Conservation (phyloP, 306 rosid species). For the Lablab purpureus region DNA sequence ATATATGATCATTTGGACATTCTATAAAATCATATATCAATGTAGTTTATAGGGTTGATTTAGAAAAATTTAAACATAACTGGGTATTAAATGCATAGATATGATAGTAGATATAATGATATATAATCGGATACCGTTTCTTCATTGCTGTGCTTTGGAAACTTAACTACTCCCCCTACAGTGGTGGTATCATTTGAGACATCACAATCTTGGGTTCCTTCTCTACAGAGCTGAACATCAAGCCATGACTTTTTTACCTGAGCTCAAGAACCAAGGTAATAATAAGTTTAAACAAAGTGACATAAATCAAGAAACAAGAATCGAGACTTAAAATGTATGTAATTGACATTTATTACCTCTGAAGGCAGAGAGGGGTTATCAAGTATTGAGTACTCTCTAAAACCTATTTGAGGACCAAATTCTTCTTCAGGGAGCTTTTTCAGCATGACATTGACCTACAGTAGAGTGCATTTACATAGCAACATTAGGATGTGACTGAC, state of each 20-base stretch:
- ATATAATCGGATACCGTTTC: conserved; percentile 67
- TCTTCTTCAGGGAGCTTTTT: conserved; percentile 79
- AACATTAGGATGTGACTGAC: conserved; percentile 38
- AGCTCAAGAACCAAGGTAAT: conserved; percentile 42
- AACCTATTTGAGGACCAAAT: conserved; percentile 77
- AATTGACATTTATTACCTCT: conserved; percentile 56
- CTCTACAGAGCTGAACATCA: conserved; percentile 83
- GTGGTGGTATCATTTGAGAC: conserved; percentile 64
- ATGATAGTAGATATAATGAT: background rate
- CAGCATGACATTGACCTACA: conserved; percentile 83
- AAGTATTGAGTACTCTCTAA: conserved; percentile 87
- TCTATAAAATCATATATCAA: conserved; percentile 2
- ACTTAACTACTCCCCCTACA: conserved; percentile 62
- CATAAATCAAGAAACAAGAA: conserved; percentile 1
- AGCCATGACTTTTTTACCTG: conserved; percentile 93
- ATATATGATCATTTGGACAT: background rate
- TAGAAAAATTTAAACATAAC: conserved; percentile 22
- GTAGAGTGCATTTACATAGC: conserved; percentile 34
- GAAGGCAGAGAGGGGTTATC: conserved; percentile 79
- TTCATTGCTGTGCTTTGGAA: conserved; percentile 86
- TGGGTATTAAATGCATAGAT: conserved; percentile 1
- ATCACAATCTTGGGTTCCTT: conserved; percentile 67
- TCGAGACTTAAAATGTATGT: conserved; percentile 23
- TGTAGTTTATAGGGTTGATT: conserved; percentile 21
- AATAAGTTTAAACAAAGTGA: conserved; percentile 21